phyloP scores from a whole-genome alignment of 2,329 filamentous ascomycete genomes.

The Penicillium italicum region DNA sequence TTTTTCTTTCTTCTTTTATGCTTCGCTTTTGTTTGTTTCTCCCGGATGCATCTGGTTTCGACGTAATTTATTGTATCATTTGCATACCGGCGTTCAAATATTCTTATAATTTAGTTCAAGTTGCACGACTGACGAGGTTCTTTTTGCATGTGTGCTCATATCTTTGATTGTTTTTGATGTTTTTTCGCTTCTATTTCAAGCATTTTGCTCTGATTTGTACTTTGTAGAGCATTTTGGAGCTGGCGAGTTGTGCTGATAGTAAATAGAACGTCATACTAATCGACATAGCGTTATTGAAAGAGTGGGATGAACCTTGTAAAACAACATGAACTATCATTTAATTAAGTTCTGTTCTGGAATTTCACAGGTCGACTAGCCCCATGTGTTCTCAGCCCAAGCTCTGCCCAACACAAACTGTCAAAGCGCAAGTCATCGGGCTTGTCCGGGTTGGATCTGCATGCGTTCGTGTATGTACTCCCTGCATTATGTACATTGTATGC shows the following conservation, averaged over 20 bases:
- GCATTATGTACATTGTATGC: constrained; percentile 12
- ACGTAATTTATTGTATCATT: constrained; percentile 18
- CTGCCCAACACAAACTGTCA: constrained; percentile 15
- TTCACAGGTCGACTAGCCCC: neutral
- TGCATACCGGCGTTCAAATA: constrained; percentile 12
- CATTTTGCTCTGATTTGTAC: no score
- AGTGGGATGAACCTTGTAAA: neutral
- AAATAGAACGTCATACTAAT: neutral
- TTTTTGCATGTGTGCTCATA: neutral
- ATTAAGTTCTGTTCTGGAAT: neutral
- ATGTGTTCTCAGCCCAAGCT: constrained; percentile 6
- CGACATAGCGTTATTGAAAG: neutral
- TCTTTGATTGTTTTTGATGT: neutral
- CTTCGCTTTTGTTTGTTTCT: neutral
- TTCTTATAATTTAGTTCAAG: constrained; percentile 4
- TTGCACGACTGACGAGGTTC: constrained; percentile 4
- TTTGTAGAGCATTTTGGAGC: neutral
- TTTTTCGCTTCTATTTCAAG: neutral
- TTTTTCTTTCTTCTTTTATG: neutral
- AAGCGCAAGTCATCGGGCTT: constrained; percentile 17
- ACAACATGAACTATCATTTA: neutral
- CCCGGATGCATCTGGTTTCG: constrained; percentile 2
- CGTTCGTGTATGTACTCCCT: constrained; percentile 10
- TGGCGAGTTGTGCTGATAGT: neutral
- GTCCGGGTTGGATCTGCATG: constrained; percentile 11